phyloP scores from a whole-genome alignment of 352 stramenopile genomes.

The Globisporangium rhizosaccharum region DNA sequence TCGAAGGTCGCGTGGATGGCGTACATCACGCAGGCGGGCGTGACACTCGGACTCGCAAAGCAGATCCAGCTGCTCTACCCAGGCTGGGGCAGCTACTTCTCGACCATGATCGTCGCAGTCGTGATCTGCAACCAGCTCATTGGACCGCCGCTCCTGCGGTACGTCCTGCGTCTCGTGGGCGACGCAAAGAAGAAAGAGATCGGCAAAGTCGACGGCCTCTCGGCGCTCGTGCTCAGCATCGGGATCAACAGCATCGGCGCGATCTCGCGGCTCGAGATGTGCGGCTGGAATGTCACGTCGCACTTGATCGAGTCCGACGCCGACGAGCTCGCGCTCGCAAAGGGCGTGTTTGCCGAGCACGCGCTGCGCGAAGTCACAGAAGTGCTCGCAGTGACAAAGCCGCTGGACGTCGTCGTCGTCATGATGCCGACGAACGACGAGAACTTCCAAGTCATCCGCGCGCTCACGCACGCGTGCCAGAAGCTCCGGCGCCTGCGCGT shows the following conservation, averaged over 20 bases:
- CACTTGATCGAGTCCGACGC: conserved; percentile 33
- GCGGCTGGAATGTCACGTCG: conserved; percentile 50
- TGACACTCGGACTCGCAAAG: conserved; percentile 64
- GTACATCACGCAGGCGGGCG: conserved; percentile 67
- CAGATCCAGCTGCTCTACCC: conserved; percentile 68
- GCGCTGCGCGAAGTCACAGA: conserved; percentile 22
- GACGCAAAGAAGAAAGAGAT: conserved; percentile 55
- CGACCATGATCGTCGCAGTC: conserved; percentile 67
- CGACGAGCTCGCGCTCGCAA: conserved; percentile 14
- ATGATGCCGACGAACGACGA: conserved; percentile 57
- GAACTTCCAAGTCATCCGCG: conserved; percentile 50
- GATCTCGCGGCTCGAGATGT: conserved; percentile 47
- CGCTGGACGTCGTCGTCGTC: conserved; percentile 50
- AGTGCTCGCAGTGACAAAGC: conserved; percentile 26
- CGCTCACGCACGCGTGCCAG: conserved; percentile 42
- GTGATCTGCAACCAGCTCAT: conserved; percentile 70
- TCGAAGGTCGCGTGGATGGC: conserved; percentile 62
- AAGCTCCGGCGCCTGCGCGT: conserved; percentile 38
- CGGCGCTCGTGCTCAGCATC: conserved; percentile 30
- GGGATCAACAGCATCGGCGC: conserved; percentile 25
- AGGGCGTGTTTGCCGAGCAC: conserved; percentile 12
- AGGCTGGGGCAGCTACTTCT: conserved; percentile 66
- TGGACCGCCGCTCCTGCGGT: conserved; percentile 49
- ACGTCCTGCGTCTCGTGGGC: conserved; percentile 44
- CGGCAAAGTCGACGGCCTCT: conserved; percentile 50